phyloP scores from a whole-genome alignment of 2,329 filamentous ascomycete species.

The Arthrobotrys musiformis region DNA sequence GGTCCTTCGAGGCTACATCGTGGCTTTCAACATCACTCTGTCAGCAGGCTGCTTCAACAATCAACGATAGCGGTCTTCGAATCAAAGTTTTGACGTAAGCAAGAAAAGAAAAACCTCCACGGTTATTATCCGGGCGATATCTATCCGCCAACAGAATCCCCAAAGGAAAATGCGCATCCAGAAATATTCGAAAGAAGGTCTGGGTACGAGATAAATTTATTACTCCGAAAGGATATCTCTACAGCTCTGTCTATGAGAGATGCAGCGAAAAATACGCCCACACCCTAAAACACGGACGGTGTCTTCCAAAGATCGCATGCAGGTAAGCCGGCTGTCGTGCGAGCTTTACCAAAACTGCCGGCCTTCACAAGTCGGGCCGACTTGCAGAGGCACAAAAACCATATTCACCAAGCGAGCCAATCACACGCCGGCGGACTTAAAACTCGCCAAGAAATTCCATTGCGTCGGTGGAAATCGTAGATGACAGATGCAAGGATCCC shows the following conservation, averaged over 20 bases:
- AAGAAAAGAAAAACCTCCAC: background rate
- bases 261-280: background rate
- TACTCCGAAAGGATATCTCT: background rate
- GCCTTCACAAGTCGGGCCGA: conserved; percentile 14
- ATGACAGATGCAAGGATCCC: background rate
- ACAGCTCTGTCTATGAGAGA: too few relatives aligned
- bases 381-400: background rate
- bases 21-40: background rate
- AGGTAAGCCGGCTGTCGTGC: background rate
- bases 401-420: conserved; percentile 33
- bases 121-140: background rate
- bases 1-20: background rate
- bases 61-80: background rate
- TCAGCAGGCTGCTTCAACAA: background rate
- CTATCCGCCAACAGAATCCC: too few relatives aligned
- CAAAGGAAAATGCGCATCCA: too few relatives aligned
- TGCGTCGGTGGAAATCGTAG: conserved; percentile 10
- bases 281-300: background rate
- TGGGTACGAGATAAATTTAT: background rate
- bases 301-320: background rate
- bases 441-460: conserved; percentile 20
- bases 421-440: conserved; percentile 30
- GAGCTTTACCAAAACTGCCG: background rate
- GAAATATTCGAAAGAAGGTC: too few relatives aligned
- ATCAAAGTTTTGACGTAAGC: too few relatives aligned